Evolutionary conservation across 2,329 filamentous ascomycete genomes (phyloP), one percentile per base, ranked within the genome.

Genomic region (Arachnopeziza araneosa): DNA sequence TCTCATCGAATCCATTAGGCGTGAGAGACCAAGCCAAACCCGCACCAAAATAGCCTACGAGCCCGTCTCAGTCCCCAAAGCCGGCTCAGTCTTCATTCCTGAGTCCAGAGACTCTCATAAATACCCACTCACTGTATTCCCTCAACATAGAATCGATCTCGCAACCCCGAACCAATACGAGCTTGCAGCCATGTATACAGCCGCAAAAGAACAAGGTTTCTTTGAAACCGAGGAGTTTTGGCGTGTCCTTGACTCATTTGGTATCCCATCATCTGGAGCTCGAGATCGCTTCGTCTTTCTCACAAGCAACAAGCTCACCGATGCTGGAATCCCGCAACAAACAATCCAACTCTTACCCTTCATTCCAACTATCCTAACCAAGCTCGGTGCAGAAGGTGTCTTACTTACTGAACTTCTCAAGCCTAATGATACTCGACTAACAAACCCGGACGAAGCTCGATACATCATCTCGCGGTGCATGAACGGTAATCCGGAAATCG

Each of bases 81-180:
- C 90, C 3, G 53, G 81, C 85, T 9, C 78, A 93, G 6, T 96
- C 95, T 75, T 75, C 24, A 21, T 21, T 36, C 55, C 48, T 17
- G n/a, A 59, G 32, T 32, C 30, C 57, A 68, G 64, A 7, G 24
- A 23, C 19, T 10, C 4, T 2, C 50, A 58, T 22, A 23, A 55
- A 24, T 22, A 53, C 2, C 21, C 53, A 0, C 26, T 64, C 1
- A n/a, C 53, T 17, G 74, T 81, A 61, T 93, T 79, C 76, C 91
- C 83, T 1, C 72, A 75, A 22, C 75, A 88, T 9, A 79, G 82
- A n/a, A 78, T 95, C 64, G 83, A 90, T 72, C 80, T 97, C 10
- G 83, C 87, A 1, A 90, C 91, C 1, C 95, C 95, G 0, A 99
- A 98, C 73, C 81, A 81, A 53, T 82, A 90, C 69, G 95, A 99